Base-by-base conservation (phyloP, 1,284 basidiomycete genomes). In the Sporisorium exsertum region DNA sequence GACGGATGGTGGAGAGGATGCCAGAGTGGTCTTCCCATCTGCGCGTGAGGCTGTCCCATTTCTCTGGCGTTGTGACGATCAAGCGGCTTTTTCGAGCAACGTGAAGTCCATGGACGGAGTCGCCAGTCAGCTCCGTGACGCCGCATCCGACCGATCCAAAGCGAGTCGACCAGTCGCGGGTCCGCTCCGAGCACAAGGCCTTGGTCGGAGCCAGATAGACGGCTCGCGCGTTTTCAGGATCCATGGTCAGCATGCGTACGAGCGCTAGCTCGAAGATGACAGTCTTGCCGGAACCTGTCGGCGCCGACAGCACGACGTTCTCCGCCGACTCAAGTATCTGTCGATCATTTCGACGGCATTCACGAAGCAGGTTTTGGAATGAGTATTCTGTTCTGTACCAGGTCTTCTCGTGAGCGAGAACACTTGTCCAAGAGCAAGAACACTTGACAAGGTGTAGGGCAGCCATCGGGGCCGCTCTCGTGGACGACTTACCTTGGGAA, bases 141-240 rank as follows among this genome's bases (percentile, higher is more conserved):
- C 82, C 37, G 47, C 65, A 73, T 42, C 91, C 92, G 5, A 95
- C 87, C 1, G 89, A 87, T 50, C 89, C 89, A 71, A 97, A 93
- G 81, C 96, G 94, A 2, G 87, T 81, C 1, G 88, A 87, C 96
- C 96, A 99, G 81, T 98, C 95, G 52, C 88, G 89, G 59, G 89
- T 89, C 64, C 93, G 90, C 86, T 99, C 95, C 0, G 91, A 89
- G 78, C 95, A 98, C 1, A 98, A 87, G 0, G 85, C 82, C 56
- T 97, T 96, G 1, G 94, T 97, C 0, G 95, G 95, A 0, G 95
- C 94, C 83, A 99, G 91, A 82, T 99, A 99, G 24, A 99, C 91
- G 63, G 93, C 94, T 86, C 92, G 64, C 32, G 63, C 56, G 24
- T 55, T 66, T 37, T 63, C 55, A 8, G 64, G 33, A 3, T 70